Percentiles rank a stretch among this genome's conserved stretches.
These are phyloP conservation scores for Angomonas deanei DNA, from an alignment of 208 protist species.

Conservation along the genomic window DNA sequence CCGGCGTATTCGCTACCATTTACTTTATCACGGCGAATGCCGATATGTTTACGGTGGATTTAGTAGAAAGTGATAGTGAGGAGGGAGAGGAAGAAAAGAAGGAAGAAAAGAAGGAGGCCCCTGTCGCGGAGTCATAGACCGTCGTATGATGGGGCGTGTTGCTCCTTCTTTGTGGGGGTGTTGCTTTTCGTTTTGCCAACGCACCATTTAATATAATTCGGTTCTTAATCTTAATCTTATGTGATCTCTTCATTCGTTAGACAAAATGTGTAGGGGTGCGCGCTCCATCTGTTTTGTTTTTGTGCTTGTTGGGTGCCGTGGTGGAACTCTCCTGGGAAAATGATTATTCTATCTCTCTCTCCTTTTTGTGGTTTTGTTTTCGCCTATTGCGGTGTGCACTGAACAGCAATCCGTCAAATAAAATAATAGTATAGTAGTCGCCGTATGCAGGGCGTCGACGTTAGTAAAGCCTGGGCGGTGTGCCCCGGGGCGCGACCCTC, in stretches of 20 bases:
- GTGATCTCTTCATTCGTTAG: no score
- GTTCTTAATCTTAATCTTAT: no score
- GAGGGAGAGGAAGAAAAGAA: constrained; percentile 28
- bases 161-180: neutral
- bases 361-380: neutral
- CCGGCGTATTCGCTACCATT: constrained; percentile 35
- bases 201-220: no score
- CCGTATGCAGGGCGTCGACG: no score
- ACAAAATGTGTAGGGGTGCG: no score
- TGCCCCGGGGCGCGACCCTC: constrained; percentile 12
- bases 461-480: constrained; percentile 9
- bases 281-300: no score
- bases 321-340: neutral
- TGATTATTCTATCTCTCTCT: constrained; percentile 4
- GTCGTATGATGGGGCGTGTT: neutral
- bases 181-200: neutral
- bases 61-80: constrained; percentile 15
- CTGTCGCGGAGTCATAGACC: neutral
- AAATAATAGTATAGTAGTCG: no score
- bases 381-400: neutral
- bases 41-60: constrained; percentile 37
- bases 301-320: constrained; percentile 13
- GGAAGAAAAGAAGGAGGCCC: neutral
- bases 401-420: no score
- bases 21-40: constrained; percentile 75